Evolutionary conservation across 73 alveolate genomes (phyloP).

Genomic region (Tetrahymena borealis): DNA sequence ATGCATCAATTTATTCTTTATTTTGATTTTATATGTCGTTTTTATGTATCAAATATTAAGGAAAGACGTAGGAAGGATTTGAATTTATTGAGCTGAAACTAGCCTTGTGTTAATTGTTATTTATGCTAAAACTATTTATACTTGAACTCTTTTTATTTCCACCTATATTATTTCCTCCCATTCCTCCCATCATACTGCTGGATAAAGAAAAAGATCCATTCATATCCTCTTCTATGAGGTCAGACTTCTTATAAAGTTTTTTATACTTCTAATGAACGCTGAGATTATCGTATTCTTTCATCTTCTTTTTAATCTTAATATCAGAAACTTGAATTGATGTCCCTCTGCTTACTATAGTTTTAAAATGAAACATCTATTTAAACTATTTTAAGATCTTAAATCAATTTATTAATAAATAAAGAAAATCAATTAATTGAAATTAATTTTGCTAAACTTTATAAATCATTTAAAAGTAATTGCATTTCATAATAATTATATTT

Average conservation of each 20-base stretch:
- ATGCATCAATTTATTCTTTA: background rate
- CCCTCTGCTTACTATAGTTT: background rate
- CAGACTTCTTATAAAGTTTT: background rate
- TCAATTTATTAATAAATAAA: background rate
- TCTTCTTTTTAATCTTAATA: background rate
- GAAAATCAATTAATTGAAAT: too few species aligned
- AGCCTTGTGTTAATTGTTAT: background rate
- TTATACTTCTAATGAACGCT: background rate
- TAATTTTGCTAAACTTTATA: too few species aligned
- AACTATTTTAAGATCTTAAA: too few species aligned
- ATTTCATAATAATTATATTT: background rate
- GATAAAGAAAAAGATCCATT: background rate
- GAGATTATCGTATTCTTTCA: background rate
- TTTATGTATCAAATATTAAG: background rate
- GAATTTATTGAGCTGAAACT: background rate
- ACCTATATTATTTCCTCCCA: background rate
- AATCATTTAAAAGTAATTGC: too few species aligned
- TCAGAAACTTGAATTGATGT: background rate
- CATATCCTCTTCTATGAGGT: background rate
- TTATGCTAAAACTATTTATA: background rate
- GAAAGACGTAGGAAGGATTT: background rate
- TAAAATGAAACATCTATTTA: too few species aligned
- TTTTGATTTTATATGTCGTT: background rate
- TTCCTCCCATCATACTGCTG: background rate
- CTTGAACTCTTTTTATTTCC: background rate